Evolutionary conservation across 495 filamentous ascomycete genomes (phyloP).

Genomic region (Hypoxylon cercidicola): DNA sequence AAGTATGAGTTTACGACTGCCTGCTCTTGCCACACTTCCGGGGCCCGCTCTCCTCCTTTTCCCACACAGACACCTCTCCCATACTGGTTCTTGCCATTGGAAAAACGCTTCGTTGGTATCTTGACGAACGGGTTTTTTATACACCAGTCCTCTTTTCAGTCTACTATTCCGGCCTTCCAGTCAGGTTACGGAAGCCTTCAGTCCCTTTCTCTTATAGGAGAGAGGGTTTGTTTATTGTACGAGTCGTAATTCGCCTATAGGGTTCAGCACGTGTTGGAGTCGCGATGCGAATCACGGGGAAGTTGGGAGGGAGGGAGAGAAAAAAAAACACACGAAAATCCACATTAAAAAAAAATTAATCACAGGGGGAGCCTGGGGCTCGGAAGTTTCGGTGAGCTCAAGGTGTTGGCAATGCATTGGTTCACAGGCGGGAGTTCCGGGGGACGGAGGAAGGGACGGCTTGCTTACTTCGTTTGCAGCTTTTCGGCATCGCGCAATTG

Average conservation of each 20-base stretch:
- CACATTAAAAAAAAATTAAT: neutral
- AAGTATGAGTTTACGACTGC: constrained; percentile 29
- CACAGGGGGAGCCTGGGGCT: constrained; percentile 28
- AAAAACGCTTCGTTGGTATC: constrained; percentile 8
- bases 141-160: neutral
- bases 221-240: constrained; percentile 9
- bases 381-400: constrained; percentile 16
- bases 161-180: neutral
- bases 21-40: neutral
- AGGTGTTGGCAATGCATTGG: constrained; percentile 27
- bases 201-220: neutral
- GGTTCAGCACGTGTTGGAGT: neutral
- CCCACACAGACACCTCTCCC: neutral
- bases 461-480: too few species aligned
- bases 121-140: neutral
- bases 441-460: neutral
- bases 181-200: constrained; percentile 7
- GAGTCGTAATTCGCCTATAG: neutral
- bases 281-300: neutral
- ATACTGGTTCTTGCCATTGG: neutral
- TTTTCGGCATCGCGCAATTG: too few species aligned
- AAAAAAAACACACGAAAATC: constrained; percentile 2
- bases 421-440: constrained; percentile 17
- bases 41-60: constrained; percentile 1
- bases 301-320: neutral